Evolutionary conservation across 148 eudicot species (phyloP).

Genomic region (Fagopyrum tataricum): DNA sequence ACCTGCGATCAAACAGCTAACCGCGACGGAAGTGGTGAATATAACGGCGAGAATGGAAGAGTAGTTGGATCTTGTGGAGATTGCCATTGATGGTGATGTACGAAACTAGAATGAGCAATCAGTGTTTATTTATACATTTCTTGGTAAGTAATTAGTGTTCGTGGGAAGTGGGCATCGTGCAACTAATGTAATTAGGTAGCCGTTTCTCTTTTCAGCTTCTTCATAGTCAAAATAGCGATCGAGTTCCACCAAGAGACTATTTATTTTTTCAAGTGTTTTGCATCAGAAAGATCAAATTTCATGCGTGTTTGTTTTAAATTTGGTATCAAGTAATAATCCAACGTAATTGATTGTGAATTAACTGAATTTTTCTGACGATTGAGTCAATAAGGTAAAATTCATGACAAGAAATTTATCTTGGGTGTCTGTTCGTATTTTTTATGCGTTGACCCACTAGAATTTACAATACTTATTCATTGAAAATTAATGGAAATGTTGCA

Average conservation of each 20-base stretch:
- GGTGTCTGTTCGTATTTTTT: too few relatives aligned
- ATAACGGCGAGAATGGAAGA: background rate
- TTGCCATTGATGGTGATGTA: background rate
- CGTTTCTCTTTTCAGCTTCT: background rate
- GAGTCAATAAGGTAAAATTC: background rate
- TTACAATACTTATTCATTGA: background rate
- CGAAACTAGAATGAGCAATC: background rate
- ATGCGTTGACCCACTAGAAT: background rate
- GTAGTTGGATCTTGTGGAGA: background rate
- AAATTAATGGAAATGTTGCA: background rate
- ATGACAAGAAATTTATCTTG: too few relatives aligned
- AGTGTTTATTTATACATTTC: background rate
- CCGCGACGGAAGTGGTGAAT: background rate
- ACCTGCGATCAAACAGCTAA: background rate
- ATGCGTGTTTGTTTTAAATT: background rate
- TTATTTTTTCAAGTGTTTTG: background rate
- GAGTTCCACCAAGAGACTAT: background rate
- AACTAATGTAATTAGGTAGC: background rate
- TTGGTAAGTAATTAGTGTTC: background rate
- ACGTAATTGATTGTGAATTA: background rate
- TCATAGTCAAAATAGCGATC: background rate
- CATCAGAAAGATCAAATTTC: background rate
- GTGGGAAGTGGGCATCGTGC: constrained; percentile 10
- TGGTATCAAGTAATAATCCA: background rate
- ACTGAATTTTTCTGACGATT: background rate